Conservation (phyloP, 495 filamentous ascomycete species). For the Xylaria grammica region DNA sequence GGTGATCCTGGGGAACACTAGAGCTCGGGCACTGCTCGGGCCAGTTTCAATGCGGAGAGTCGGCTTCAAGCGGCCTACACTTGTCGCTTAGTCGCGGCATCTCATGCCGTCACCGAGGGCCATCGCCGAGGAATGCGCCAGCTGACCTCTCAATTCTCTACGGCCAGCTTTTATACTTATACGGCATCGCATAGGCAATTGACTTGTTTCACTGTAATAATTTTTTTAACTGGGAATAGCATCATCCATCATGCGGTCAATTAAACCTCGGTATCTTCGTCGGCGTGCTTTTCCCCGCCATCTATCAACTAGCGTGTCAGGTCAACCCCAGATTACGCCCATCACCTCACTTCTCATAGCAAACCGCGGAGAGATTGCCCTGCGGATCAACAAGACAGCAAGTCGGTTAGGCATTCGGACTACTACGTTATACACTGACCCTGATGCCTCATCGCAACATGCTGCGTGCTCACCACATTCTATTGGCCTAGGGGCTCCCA, state of each 20-base stretch:
- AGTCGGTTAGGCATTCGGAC: constrained; percentile 87
- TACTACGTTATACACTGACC: constrained; percentile 93
- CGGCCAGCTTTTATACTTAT: not conserved
- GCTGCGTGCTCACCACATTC: constrained; percentile 81
- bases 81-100: constrained; percentile 21
- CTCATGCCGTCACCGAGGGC: not conserved
- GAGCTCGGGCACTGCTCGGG: not conserved
- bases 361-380: constrained; percentile 95
- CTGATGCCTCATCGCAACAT: constrained; percentile 87
- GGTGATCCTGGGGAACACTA: not conserved
- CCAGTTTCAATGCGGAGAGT: not conserved
- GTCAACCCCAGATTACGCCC: constrained; percentile 47
- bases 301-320: constrained; percentile 34
- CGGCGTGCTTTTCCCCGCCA: constrained; percentile 31
- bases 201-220: not conserved
- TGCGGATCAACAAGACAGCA: constrained; percentile 89
- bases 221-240: not conserved
- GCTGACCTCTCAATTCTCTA: constrained; percentile 11
- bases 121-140: constrained; percentile 7
- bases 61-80: constrained; percentile 12
- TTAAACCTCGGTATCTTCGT: constrained; percentile 34
- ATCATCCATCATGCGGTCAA: constrained; percentile 34
- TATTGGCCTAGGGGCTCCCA: constrained; percentile 78
- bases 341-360: constrained; percentile 91
- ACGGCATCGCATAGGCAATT: constrained; percentile 1